phyloP scores from a whole-genome alignment of 2,329 filamentous ascomycete genomes.

The Fusarium transvaalense region DNA sequence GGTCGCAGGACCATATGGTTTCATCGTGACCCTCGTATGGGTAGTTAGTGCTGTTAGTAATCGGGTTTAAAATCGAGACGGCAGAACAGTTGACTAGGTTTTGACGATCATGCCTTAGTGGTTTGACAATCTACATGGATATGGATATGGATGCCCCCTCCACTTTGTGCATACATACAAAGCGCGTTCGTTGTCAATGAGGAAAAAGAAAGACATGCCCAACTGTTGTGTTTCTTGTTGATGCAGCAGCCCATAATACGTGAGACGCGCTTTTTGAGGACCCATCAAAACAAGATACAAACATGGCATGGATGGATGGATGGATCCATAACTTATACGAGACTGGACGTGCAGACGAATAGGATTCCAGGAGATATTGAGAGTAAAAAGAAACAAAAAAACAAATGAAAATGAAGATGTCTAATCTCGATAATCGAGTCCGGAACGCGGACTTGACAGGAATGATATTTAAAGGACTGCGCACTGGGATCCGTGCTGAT shows the following conservation, averaged over 20 bases:
- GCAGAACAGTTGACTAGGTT: background rate
- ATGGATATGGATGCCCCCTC: background rate
- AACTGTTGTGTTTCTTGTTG: slow-evolving; percentile 38
- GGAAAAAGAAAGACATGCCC: slow-evolving; percentile 25
- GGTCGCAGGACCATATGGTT: background rate
- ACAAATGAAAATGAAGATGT: slow-evolving; percentile 7
- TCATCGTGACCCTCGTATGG: background rate
- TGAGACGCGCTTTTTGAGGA: slow-evolving; percentile 35
- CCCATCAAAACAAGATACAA: slow-evolving; percentile 41
- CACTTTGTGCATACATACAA: slow-evolving; percentile 6
- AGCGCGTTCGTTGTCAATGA: slow-evolving; percentile 17
- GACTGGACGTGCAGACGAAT: slow-evolving; percentile 8
- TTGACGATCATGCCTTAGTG: slow-evolving; percentile 5
- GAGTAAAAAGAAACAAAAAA: background rate
- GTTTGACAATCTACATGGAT: slow-evolving; percentile 11
- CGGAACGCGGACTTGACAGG: slow-evolving; percentile 38
- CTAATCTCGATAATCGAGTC: slow-evolving; percentile 25
- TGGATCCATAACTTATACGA: slow-evolving; percentile 32
- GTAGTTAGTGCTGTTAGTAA: background rate
- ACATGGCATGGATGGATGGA: slow-evolving; percentile 13
- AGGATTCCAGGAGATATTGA: background rate
- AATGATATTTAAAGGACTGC: slow-evolving; percentile 29
- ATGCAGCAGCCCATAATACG: slow-evolving; percentile 28
- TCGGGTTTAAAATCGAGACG: slow-evolving; percentile 5
- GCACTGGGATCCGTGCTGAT: slow-evolving; percentile 31